A percentile compares a stretch with the other conserved stretches of the same genome.
Conservation (phyloP, 2,329 filamentous ascomycete genomes). For the Ampelomyces quisqualis region DNA sequence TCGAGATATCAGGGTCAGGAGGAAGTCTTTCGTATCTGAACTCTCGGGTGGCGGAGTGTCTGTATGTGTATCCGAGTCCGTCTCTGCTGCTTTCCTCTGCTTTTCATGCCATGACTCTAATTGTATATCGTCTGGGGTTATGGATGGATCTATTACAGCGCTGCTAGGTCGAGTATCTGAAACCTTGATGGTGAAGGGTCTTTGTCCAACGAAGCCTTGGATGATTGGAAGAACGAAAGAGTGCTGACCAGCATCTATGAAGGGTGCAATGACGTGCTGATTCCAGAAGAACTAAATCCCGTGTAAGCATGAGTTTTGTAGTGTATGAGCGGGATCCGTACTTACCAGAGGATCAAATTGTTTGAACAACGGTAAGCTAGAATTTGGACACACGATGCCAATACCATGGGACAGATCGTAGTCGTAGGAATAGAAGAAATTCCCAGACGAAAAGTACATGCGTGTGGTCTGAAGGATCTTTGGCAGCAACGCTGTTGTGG, state of each 20-base stretch:
- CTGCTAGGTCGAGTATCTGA: slow-evolving; percentile 41
- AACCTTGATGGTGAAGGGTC: slow-evolving; percentile 70
- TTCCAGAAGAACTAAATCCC: slow-evolving; percentile 98
- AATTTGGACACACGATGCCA: slow-evolving; percentile 44
- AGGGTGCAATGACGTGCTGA: slow-evolving; percentile 68
- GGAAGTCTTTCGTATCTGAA: slow-evolving; percentile 54
- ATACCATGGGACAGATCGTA: slow-evolving; percentile 78
- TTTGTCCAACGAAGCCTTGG: slow-evolving; percentile 92
- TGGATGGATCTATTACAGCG: slow-evolving; percentile 36
- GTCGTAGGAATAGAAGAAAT: slow-evolving; percentile 96
- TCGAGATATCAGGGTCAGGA: slow-evolving; percentile 90
- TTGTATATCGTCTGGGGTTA: slow-evolving; percentile 40
- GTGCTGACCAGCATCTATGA: slow-evolving; percentile 72
- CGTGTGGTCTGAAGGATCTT: slow-evolving; percentile 82
- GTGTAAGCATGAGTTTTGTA: too few relatives aligned
- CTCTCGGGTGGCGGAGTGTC: slow-evolving; percentile 34
- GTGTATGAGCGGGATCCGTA: too few relatives aligned
- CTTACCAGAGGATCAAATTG: slow-evolving; percentile 67
- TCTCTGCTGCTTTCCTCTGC: slow-evolving; percentile 28
- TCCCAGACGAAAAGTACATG: slow-evolving; percentile 77
- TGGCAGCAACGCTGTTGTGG: slow-evolving; percentile 61
- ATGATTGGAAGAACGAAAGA: slow-evolving; percentile 76
- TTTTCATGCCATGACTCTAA: slow-evolving; percentile 37
- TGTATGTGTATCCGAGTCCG: slow-evolving; percentile 11
- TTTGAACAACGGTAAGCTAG: slow-evolving; percentile 65